A percentile compares a stretch with the other conserved stretches of the same genome.
phyloP scores from a whole-genome alignment of 208 protist species.

The Trypanosoma platydactyli region DNA sequence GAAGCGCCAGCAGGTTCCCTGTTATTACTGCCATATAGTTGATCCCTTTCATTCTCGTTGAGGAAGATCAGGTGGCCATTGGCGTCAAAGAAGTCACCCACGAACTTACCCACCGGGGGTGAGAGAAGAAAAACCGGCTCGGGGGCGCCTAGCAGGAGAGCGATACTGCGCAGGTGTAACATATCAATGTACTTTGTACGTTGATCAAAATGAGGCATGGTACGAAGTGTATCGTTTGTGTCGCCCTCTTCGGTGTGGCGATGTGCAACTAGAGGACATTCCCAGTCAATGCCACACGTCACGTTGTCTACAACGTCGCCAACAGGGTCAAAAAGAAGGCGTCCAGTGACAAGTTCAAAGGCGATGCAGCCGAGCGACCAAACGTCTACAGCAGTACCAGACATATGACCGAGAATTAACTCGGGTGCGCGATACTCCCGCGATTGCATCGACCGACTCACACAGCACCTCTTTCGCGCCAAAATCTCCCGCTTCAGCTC shows the following conservation, averaged over 20 bases:
- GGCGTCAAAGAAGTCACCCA: constrained; percentile 53
- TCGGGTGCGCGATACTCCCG: constrained; percentile 82
- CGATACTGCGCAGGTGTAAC: constrained; percentile 51
- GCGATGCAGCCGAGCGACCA: constrained; percentile 82
- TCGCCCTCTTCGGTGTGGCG: no score
- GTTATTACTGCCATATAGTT: constrained; percentile 28
- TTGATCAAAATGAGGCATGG: constrained; percentile 30
- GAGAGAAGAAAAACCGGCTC: constrained; percentile 34
- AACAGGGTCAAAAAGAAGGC: constrained; percentile 60
- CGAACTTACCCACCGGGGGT: constrained; percentile 39
- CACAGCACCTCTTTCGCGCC: constrained; percentile 37
- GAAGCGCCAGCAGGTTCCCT: background rate
- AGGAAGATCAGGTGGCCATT: constrained; percentile 45
- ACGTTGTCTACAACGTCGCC: constrained; percentile 5
- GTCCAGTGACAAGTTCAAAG: constrained; percentile 76
- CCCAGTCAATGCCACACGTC: background rate
- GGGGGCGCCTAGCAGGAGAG: constrained; percentile 57
- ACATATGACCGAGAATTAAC: constrained; percentile 67
- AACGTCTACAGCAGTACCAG: constrained; percentile 59
- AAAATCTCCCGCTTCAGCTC: constrained; percentile 48
- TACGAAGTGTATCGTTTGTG: no score
- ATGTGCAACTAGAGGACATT: no score
- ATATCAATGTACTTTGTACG: constrained; percentile 52
- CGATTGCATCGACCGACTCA: constrained; percentile 58
- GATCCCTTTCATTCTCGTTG: constrained; percentile 29